A percentile compares a stretch with the other conserved stretches of the same genome.
phyloP scores from a whole-genome alignment of 1,284 basidiomycete genomes.

The Sanghuangporus sanghuang region DNA sequence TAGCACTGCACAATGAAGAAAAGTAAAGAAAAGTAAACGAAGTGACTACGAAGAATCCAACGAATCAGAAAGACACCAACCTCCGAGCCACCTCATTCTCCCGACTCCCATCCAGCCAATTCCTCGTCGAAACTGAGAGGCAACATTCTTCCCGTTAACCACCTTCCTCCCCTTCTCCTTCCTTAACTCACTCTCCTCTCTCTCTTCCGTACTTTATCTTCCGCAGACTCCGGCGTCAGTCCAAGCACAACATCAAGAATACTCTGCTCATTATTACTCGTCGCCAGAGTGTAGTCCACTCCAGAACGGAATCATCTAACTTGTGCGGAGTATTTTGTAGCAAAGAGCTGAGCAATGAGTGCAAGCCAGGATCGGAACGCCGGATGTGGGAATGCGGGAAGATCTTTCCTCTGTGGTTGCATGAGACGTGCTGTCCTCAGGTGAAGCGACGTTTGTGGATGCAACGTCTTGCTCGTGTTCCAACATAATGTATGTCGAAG shows the following conservation, averaged over 20 bases:
- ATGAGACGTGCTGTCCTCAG: not conserved
- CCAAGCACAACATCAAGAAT: conserved; percentile 88
- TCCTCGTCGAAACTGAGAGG: conserved; percentile 14
- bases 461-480: not conserved
- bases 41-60: conserved; percentile 11
- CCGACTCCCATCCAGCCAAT: conserved; percentile 62
- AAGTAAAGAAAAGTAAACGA: conserved; percentile 6
- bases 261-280: conserved; percentile 79
- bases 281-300: conserved; percentile 93
- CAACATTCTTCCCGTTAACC: conserved; percentile 7
- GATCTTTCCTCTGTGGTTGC: not conserved
- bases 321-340: conserved; percentile 68
- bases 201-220: conserved; percentile 28
- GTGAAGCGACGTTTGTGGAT: not conserved
- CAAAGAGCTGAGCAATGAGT: conserved; percentile 75
- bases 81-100: conserved; percentile 94
- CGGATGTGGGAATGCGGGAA: conserved; percentile 38
- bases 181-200: conserved; percentile 27
- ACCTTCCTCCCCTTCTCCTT: conserved; percentile 24
- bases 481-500: not conserved
- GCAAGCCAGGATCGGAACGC: conserved; percentile 92
- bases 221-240: conserved; percentile 71
- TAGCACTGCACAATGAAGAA: conserved; percentile 60
- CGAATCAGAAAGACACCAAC: conserved; percentile 34
- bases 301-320: conserved; percentile 90